Conservation (phyloP, 2,329 filamentous ascomycete species). For the Tolypocladium ophioglossoides region DNA sequence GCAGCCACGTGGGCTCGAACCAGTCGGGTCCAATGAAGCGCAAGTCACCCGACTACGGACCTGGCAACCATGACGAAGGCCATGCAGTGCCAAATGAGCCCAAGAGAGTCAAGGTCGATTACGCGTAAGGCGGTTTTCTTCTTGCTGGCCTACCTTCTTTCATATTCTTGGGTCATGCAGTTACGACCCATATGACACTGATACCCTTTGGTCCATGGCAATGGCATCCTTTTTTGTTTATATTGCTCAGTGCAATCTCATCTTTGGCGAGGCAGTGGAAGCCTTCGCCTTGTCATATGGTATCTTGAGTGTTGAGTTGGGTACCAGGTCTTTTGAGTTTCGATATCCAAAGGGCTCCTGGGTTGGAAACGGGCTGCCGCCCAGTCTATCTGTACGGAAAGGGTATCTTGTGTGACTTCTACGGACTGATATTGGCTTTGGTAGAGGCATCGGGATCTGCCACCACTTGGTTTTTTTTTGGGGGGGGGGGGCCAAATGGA, state of each 20-base stretch:
- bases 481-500: background rate
- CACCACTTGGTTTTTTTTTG: background rate
- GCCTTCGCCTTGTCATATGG: background rate
- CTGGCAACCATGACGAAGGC: slow-evolving; percentile 27
- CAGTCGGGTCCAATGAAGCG: slow-evolving; percentile 30
- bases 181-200: background rate
- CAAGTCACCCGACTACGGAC: slow-evolving; percentile 44
- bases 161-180: background rate
- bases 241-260: background rate
- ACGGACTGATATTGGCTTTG: background rate
- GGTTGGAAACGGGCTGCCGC: background rate
- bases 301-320: background rate
- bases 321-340: background rate
- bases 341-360: background rate
- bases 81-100: slow-evolving; percentile 33
- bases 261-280: background rate
- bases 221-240: background rate
- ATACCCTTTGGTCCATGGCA: slow-evolving; percentile 6
- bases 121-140: background rate
- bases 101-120: slow-evolving; percentile 45
- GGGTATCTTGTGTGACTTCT: background rate
- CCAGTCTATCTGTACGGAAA: background rate
- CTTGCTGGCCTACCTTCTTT: background rate
- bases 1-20: slow-evolving; percentile 5
- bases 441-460: background rate